Conservation (phyloP, 192 early-diverging fungal species). For the Coemansia nantahalensis region DNA sequence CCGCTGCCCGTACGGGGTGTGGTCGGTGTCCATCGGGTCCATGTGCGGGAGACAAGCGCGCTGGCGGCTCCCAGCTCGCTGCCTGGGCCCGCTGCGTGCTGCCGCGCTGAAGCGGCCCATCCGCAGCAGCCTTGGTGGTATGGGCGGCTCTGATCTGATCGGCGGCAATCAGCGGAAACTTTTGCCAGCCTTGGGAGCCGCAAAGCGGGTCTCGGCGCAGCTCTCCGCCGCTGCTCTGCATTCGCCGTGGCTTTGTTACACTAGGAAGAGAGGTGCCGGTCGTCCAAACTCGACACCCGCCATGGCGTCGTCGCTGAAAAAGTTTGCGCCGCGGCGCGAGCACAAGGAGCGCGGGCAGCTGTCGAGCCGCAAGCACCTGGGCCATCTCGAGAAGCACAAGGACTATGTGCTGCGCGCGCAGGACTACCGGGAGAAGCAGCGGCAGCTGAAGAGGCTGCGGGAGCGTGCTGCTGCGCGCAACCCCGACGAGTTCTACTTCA, state of each 20-base stretch:
- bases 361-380: slow-evolving; percentile 59
- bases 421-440: slow-evolving; percentile 87
- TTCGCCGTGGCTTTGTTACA: no score
- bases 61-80: no score
- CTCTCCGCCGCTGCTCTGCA: no score
- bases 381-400: slow-evolving; percentile 95
- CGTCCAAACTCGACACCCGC: no score
- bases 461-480: slow-evolving; percentile 86
- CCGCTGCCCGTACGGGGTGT: slow-evolving; percentile 18
- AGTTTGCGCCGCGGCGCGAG: slow-evolving; percentile 80
- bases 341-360: slow-evolving; percentile 88
- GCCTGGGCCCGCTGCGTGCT: no score
- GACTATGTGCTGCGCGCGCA: slow-evolving; percentile 94
- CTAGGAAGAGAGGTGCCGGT: no score
- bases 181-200: no score
- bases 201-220: no score
- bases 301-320: slow-evolving; percentile 70
- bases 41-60: slow-evolving; percentile 2
- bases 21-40: background rate
- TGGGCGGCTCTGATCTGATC: no score
- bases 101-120: no score
- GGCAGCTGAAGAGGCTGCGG: slow-evolving; percentile 76
- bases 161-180: no score
- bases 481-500: slow-evolving; percentile 98
- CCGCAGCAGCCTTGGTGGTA: no score